phyloP scores from a whole-genome alignment of 768 basidiomycete genomes.

The Leccinum subgranulosum region DNA sequence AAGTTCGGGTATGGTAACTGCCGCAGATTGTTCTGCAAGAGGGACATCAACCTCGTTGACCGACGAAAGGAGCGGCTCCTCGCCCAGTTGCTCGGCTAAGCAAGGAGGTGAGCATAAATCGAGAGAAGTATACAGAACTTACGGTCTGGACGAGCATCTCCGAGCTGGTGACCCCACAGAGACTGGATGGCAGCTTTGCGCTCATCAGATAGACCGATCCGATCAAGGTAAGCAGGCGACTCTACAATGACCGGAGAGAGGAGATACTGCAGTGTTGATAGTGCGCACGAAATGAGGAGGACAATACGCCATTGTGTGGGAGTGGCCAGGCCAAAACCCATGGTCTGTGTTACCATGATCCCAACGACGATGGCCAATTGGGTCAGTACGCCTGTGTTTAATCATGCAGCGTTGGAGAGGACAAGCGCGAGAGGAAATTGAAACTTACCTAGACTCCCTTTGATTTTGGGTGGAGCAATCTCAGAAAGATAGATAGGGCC shows the following conservation, averaged over 20 bases:
- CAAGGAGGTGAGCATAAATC: slow-evolving; percentile 1
- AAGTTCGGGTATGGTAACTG: slow-evolving; percentile 53
- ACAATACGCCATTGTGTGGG: slow-evolving; percentile 70
- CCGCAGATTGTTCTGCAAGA: slow-evolving; percentile 22
- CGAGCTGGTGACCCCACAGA: slow-evolving; percentile 50
- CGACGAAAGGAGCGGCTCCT: slow-evolving; percentile 26
- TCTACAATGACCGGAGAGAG: slow-evolving; percentile 56
- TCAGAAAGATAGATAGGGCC: slow-evolving; percentile 84
- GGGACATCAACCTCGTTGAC: slow-evolving; percentile 14
- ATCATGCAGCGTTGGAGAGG: not conserved
- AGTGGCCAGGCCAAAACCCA: slow-evolving; percentile 70
- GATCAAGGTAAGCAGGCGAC: slow-evolving; percentile 66
- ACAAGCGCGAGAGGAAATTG: slow-evolving; percentile 10
- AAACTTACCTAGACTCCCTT: slow-evolving; percentile 64
- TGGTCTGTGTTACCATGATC: slow-evolving; percentile 79
- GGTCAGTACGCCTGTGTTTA: slow-evolving; percentile 62
- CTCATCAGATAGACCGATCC: slow-evolving; percentile 47
- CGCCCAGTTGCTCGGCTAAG: slow-evolving; percentile 25
- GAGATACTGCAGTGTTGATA: slow-evolving; percentile 58
- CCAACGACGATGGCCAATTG: slow-evolving; percentile 83
- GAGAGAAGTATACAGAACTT: slow-evolving; percentile 7
- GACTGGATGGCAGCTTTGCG: slow-evolving; percentile 42
- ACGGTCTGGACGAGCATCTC: slow-evolving; percentile 26
- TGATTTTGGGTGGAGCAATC: slow-evolving; percentile 74
- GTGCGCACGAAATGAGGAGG: slow-evolving; percentile 53